phyloP scores from a whole-genome alignment of 139 green algal genomes.

The Bryopsis sp. region DNA sequence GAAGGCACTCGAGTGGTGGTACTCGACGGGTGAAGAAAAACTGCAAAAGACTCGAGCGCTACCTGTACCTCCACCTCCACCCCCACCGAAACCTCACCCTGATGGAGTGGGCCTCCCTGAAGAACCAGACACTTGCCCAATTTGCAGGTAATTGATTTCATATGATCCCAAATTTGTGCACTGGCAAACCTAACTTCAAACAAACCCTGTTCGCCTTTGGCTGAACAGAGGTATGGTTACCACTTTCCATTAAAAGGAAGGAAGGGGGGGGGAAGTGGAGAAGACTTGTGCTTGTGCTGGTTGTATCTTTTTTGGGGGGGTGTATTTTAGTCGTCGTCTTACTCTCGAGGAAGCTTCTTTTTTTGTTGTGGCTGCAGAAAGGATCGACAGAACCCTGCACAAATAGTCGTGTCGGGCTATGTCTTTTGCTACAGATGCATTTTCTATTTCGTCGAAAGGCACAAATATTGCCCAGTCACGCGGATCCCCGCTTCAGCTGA shows the following conservation, averaged over 20 bases:
- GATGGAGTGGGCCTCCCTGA: neutral
- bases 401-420: constrained; percentile 69
- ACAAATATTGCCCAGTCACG: constrained; percentile 70
- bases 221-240: neutral
- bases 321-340: no score
- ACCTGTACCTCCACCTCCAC: constrained; percentile 1
- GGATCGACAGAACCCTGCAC: constrained; percentile 64
- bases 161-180: no score
- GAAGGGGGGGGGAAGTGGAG: no score
- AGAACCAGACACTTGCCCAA: neutral
- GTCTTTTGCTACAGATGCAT: constrained; percentile 90
- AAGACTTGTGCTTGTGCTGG: no score
- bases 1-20: constrained; percentile 11
- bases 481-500: constrained; percentile 46
- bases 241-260: no score
- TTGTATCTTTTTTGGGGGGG: no score
- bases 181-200: neutral
- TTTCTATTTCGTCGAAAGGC: constrained; percentile 45
- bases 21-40: neutral
- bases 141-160: constrained; percentile 15
- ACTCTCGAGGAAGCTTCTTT: no score
- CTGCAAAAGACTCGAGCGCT: neutral
- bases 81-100: neutral
- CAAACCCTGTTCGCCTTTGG: neutral
- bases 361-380: constrained; percentile 21